Evolutionary conservation across 805 yeast species (phyloP), one percentile per base, ranked within the genome.

Genomic region (Ogataea ganodermae): DNA sequence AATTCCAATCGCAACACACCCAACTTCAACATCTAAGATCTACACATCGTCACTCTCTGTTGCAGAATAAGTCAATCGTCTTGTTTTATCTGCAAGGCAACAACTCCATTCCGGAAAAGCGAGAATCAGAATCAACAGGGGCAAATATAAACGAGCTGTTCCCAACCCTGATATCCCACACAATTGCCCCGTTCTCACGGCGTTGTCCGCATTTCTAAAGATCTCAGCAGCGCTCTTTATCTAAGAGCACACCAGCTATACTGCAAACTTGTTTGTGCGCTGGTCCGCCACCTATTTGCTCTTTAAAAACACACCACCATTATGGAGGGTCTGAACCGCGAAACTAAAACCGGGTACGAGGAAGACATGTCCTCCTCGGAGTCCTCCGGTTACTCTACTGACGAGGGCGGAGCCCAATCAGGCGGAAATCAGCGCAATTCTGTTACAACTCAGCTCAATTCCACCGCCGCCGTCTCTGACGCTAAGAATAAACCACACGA

Each of bases 281-380:
- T 30, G 33, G 33, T 18, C 33, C 33, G 33, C 33, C 14, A 18
- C 14, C 9, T 30, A 30, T 4, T 14, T 14, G 33, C 18, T 30
- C 24, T 22, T 22, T 22, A 8, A 22, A 22, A 8, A 22, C 24
- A 22, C 24, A 22, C 16, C 14, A 26, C 42, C 49, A 33, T 35
- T 40, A 46, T 51, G 51, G 51, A 49, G 13, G 31, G 22, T 6
- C 43, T 46, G 22, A 45, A 48, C 30, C 44, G 18, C 6, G 52
- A 39, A 13, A 31, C 47, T 2, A 35, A 31, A 18, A 52, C 42
- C 8, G 54, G 45, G 6, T 55, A 51, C 27, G 61, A 54, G 13
- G 59, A 58, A 14, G 61, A 59, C 16, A 22, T 52, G 4, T 59
- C 65, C 3, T 51, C 61, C 8, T 33, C 56, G 6, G 57, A 55